Conservation (phyloP, 2,329 filamentous ascomycete genomes). For the Alternaria angustiovoidea region DNA sequence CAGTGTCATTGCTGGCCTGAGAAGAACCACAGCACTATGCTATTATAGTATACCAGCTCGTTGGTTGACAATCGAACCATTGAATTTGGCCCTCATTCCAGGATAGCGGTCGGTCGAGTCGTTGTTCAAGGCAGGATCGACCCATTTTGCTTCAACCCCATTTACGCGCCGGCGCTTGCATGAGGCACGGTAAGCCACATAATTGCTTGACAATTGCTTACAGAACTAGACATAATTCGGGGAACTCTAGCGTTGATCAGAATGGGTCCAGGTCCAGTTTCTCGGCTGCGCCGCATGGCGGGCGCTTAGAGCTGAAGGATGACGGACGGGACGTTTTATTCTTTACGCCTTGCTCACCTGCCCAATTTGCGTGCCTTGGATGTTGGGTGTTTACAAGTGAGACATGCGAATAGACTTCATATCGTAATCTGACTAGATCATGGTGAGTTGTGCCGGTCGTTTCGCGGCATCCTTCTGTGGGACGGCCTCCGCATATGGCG, state of each 20-base stretch:
- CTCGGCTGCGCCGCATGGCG: slow-evolving; percentile 9
- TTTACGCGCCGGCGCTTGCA: slow-evolving; percentile 17
- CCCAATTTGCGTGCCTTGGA: slow-evolving; percentile 6
- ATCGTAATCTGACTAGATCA: background rate
- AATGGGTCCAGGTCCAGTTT: background rate
- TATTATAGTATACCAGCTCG: slow-evolving; percentile 2
- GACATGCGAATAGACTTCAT: slow-evolving; percentile 6
- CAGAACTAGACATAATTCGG: slow-evolving; percentile 1
- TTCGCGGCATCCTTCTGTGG: background rate
- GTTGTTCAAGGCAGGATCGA: slow-evolving; percentile 14
- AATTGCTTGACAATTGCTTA: background rate
- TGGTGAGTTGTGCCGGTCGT: background rate
- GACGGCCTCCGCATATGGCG: slow-evolving; percentile 1
- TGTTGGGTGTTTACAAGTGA: slow-evolving; percentile 7
- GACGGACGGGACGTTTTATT: slow-evolving; percentile 5
- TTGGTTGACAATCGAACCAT: slow-evolving; percentile 1
- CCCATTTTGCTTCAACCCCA: slow-evolving; percentile 11
- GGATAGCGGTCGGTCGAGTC: slow-evolving; percentile 5
- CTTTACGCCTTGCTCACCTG: slow-evolving; percentile 11
- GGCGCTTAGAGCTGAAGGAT: slow-evolving; percentile 19
- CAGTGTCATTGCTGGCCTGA: slow-evolving; percentile 5
- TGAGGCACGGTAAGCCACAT: slow-evolving; percentile 13
- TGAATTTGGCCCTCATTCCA: slow-evolving; percentile 18
- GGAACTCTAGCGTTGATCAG: slow-evolving; percentile 4
- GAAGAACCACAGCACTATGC: slow-evolving; percentile 7